Conservation (phyloP, 78 protist genomes). For the Dictyostelium citrinum region DNA sequence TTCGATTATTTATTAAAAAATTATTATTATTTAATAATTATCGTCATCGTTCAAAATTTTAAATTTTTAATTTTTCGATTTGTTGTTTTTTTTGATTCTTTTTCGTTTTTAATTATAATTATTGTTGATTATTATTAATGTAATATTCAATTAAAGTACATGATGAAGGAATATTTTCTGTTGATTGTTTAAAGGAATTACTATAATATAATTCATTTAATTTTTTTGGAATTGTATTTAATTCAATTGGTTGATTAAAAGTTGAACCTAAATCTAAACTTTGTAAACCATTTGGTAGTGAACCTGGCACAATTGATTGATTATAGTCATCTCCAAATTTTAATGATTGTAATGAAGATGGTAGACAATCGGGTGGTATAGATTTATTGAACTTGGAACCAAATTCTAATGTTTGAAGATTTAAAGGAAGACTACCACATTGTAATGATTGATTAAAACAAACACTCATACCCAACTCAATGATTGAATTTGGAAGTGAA, state of each 20-base stretch:
- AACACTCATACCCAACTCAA: not conserved
- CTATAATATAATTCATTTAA: not conserved
- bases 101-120: not conserved
- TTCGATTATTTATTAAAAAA: not conserved
- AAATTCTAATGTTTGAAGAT: not conserved
- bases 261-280: not conserved
- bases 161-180: not conserved
- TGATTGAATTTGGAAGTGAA: not conserved
- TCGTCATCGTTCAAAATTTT: not conserved
- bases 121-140: not conserved
- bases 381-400: constrained; percentile 8
- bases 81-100: not conserved
- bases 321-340: constrained; percentile 9
- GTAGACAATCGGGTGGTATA: not conserved
- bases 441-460: not conserved
- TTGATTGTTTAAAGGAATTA: not conserved
- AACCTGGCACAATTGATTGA: not conserved
- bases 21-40: not conserved
- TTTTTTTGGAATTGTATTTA: not conserved
- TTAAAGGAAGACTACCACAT: not conserved
- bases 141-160: not conserved
- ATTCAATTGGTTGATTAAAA: constrained; percentile 14
- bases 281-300: not conserved
- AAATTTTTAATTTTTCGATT: not conserved
- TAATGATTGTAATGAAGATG: not conserved